phyloP scores from a whole-genome alignment of 2,329 filamentous ascomycete genomes.

The Aspergillus clavatus region DNA sequence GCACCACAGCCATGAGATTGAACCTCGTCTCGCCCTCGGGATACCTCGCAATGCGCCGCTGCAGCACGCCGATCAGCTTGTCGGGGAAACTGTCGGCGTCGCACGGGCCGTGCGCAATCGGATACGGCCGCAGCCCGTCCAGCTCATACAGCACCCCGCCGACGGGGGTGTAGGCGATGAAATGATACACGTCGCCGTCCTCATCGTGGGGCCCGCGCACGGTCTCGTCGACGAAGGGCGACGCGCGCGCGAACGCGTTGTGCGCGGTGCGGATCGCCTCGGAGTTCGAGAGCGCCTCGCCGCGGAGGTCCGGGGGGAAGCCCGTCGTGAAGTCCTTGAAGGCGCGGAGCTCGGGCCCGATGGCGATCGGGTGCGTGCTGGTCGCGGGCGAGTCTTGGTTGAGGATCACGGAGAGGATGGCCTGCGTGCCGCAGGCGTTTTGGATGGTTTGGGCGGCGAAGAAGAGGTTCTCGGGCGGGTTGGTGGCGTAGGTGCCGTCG shows the following conservation, averaged over 20 bases:
- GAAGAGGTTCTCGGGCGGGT: conserved; percentile 72
- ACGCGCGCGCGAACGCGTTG: conserved; percentile 84
- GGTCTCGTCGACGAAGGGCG: conserved; percentile 90
- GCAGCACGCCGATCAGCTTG: conserved; percentile 81
- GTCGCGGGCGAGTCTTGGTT: conserved; percentile 59
- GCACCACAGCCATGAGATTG: conserved; percentile 88
- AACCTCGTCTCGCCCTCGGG: conserved; percentile 85
- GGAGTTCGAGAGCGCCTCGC: conserved; percentile 67
- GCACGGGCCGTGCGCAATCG: conserved; percentile 81
- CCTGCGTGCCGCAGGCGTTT: conserved; percentile 96
- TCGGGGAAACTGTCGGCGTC: conserved; percentile 65
- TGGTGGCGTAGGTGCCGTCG: conserved; percentile 76
- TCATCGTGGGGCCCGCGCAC: conserved; percentile 64
- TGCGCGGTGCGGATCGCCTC: conserved; percentile 71
- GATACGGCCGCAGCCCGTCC: conserved; percentile 87
- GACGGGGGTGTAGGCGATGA: conserved; percentile 87
- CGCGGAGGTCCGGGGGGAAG: conserved; percentile 70
- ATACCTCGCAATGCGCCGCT: conserved; percentile 77
- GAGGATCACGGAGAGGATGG: conserved; percentile 82
- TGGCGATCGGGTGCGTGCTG: conserved; percentile 50
- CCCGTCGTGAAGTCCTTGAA: conserved; percentile 86
- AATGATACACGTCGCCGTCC: conserved; percentile 87
- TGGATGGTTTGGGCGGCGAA: conserved; percentile 97
- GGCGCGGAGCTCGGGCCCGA: conserved; percentile 65
- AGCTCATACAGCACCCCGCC: conserved; percentile 83